Base-by-base conservation (phyloP, 2,329 filamentous ascomycete species). In the Verticillium nubilum region DNA sequence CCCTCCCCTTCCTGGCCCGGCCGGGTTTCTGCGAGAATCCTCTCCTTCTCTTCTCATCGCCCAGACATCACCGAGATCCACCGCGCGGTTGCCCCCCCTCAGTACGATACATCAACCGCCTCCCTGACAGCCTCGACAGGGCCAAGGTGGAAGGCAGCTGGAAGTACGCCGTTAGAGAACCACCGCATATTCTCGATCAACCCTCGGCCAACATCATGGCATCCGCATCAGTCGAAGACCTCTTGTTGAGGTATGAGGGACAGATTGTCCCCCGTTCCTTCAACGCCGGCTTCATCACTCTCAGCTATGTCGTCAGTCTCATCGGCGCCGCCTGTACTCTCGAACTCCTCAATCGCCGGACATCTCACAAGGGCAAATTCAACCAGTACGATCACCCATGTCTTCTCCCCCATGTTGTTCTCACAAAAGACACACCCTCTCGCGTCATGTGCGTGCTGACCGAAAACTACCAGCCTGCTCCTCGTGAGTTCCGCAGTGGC, bases 241-340 rank as follows among this genome's bases (percentile, higher is more conserved):
- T 80, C 27, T 66, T 80, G 31, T 64, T 67, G 29, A 62, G 73
- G 62, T 82, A 80, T 62, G 64, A 77, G 62, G 78, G 76, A 25
- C 68, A 76, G 50, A 68, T 81, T 19, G 78, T 83, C 26, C 78
- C 80, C 26, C 74, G 76, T 53, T 74, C 73, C 56, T 86, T 82
- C 72, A 77, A 80, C 62, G 74, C 80, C 4, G 85, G 85, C 42
- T 88, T 90, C 66, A 81, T 94, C 13, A 80, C 87, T 26, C 79
- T 91, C 64, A 95, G 91, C 68, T 85, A 90, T 63, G 78, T 90
- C 64, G 90, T 92, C 67, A 94, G 91, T 67, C 78, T 91, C 33
- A 82, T 92, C 64, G 92, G 92, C 62, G 88, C 90, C 55, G 81
- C 86, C 56, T 91, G 91, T 3, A 93, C 92, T 0, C 79, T 96